Percentiles rank a stretch among this genome's conserved stretches.
phyloP scores from a whole-genome alignment of 2,329 filamentous ascomycete genomes.

The Trichoderma breve region DNA sequence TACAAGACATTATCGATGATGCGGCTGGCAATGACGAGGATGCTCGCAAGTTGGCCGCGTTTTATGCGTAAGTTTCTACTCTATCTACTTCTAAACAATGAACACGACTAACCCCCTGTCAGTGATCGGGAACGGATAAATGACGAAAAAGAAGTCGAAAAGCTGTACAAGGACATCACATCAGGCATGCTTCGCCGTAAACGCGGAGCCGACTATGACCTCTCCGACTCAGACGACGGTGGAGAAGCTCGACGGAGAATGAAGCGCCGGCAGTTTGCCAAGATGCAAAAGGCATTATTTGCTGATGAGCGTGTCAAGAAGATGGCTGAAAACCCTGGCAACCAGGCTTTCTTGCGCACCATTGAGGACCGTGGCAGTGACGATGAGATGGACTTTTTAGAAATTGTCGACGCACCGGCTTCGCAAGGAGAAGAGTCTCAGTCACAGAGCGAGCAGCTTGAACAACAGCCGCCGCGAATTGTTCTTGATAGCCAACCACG shows the following conservation, averaged over 20 bases:
- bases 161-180: conserved; percentile 89
- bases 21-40: conserved; percentile 73
- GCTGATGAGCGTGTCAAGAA: conserved; percentile 87
- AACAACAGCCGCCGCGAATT: conserved; percentile 32
- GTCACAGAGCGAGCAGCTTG: conserved; percentile 29
- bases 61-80: conserved; percentile 73
- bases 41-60: conserved; percentile 76
- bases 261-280: conserved; percentile 84
- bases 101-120: conserved; percentile 22
- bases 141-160: conserved; percentile 85
- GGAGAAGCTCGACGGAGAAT: conserved; percentile 72
- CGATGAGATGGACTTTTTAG: conserved; percentile 74
- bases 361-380: conserved; percentile 80
- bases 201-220: conserved; percentile 75
- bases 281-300: conserved; percentile 86
- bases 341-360: conserved; percentile 83
- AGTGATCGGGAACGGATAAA: conserved; percentile 76
- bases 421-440: conserved; percentile 39
- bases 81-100: too few relatives aligned
- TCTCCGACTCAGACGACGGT: conserved; percentile 89
- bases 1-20: conserved; percentile 89
- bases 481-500: conserved; percentile 54
- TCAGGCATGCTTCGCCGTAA: conserved; percentile 84
- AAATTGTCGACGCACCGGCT: conserved; percentile 40
- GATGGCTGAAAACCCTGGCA: conserved; percentile 85